Percentiles rank a stretch among this genome's conserved stretches.
Conservation (phyloP, 164 flowering plant species). For the Berberis thunbergii region DNA sequence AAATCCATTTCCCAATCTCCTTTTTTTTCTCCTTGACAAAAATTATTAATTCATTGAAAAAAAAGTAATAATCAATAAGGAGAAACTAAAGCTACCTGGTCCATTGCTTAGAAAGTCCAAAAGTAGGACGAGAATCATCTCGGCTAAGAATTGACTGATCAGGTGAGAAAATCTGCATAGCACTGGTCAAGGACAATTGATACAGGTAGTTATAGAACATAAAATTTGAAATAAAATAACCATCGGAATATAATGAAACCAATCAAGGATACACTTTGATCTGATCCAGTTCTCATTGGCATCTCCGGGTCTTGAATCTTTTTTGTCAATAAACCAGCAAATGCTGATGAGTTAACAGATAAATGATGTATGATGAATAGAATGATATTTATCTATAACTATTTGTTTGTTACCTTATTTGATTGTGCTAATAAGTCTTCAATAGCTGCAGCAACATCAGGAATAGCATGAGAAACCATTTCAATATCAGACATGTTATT, state of each 20-base stretch:
- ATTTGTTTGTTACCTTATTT: slow-evolving; percentile 47
- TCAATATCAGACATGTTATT: slow-evolving; percentile 7
- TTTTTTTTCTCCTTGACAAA: background rate
- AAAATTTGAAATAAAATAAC: background rate
- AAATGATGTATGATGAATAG: background rate
- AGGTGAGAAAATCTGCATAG: slow-evolving; percentile 41
- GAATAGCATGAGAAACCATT: slow-evolving; percentile 34
- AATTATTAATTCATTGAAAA: background rate
- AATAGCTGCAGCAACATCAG: slow-evolving; percentile 90
- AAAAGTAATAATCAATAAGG: background rate
- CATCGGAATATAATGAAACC: background rate
- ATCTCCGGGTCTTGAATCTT: slow-evolving; percentile 65
- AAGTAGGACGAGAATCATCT: slow-evolving; percentile 38
- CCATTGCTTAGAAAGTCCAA: slow-evolving; percentile 54
- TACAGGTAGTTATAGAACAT: background rate
- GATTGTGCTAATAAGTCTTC: slow-evolving; percentile 88
- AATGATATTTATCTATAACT: background rate
- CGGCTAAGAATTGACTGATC: slow-evolving; percentile 40
- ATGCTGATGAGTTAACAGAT: slow-evolving; percentile 7
- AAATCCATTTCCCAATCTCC: no score
- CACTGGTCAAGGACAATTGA: slow-evolving; percentile 29
- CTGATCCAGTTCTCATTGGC: slow-evolving; percentile 33
- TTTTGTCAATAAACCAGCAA: slow-evolving; percentile 7
- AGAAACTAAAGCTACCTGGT: slow-evolving; percentile 36
- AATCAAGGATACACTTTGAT: slow-evolving; percentile 61